Evolutionary conservation across 2,329 filamentous ascomycete species (phyloP).

Genomic region (Exophiala lecanii-corni): DNA sequence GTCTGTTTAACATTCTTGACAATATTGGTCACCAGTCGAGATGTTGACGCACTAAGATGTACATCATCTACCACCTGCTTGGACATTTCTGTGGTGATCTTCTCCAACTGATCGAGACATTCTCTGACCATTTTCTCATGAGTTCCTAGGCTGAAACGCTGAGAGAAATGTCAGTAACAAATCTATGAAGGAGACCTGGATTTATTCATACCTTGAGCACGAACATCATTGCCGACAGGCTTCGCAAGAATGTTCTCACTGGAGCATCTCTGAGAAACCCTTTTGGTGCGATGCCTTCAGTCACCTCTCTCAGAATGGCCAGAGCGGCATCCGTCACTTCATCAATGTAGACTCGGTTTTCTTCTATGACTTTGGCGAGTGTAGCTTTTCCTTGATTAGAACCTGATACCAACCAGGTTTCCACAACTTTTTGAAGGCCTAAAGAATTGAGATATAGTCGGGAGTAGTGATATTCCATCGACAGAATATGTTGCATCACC

Average conservation of each 20-base stretch:
- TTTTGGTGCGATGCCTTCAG: constrained; percentile 54
- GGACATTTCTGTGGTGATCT: constrained; percentile 54
- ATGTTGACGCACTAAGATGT: constrained; percentile 59
- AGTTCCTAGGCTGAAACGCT: constrained; percentile 60
- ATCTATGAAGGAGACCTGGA: not conserved
- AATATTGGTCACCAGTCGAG: constrained; percentile 56
- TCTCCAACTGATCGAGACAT: constrained; percentile 54
- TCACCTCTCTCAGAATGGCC: constrained; percentile 55
- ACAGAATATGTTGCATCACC: constrained; percentile 68
- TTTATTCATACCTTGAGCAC: constrained; percentile 51
- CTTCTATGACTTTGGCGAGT: constrained; percentile 27
- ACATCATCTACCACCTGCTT: constrained; percentile 62
- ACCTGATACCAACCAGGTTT: constrained; percentile 38
- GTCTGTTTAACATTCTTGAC: constrained; percentile 31
- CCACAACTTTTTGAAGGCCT: constrained; percentile 88
- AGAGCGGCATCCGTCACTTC: constrained; percentile 59
- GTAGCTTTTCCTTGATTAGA: constrained; percentile 20
- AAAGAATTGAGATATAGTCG: constrained; percentile 85
- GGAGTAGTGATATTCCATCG: constrained; percentile 75
- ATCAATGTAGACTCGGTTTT: constrained; percentile 58
- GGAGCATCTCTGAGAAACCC: constrained; percentile 59
- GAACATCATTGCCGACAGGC: constrained; percentile 61
- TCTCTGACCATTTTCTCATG: constrained; percentile 58
- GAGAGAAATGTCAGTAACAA: constrained; percentile 16
- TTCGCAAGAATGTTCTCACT: constrained; percentile 61